Percentiles rank a stretch among this genome's conserved stretches.
phyloP scores from a whole-genome alignment of 192 early-diverging fungal genomes.

The Rhizophagus sp. region DNA sequence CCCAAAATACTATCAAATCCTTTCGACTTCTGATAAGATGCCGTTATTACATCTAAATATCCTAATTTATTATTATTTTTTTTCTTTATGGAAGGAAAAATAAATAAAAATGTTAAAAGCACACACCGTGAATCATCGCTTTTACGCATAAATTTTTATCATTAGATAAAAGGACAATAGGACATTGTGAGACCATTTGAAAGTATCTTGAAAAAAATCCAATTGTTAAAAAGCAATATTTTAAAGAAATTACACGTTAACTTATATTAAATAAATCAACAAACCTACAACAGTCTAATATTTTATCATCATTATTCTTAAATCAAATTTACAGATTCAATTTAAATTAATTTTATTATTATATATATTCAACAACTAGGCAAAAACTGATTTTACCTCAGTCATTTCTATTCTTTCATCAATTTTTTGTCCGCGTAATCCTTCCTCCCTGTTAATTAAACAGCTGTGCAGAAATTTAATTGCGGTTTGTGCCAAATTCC shows the following conservation, averaged over 20 bases:
- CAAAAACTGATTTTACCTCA: conserved; percentile 23
- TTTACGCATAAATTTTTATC: conserved; percentile 61
- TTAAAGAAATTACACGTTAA: background rate
- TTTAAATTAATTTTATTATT: background rate
- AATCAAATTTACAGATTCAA: background rate
- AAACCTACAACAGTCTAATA: conserved; percentile 60
- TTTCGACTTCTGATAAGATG: conserved; percentile 4
- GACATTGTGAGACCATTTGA: conserved; percentile 9
- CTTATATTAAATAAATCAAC: conserved; percentile 1
- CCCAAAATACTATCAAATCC: conserved; percentile 21
- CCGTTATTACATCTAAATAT: conserved; percentile 11
- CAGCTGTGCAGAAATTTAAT: conserved; percentile 50
- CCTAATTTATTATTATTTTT: background rate
- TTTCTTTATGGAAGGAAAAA: background rate
- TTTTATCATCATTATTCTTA: conserved; percentile 54
- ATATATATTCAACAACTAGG: background rate
- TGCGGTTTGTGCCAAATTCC: conserved; percentile 45
- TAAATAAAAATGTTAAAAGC: background rate
- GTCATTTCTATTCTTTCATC: conserved; percentile 42
- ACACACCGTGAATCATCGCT: conserved; percentile 50
- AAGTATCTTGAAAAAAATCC: conserved; percentile 36
- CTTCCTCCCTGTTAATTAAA: conserved; percentile 34
- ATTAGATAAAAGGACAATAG: conserved; percentile 53
- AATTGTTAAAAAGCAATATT: background rate
- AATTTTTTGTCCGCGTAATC: conserved; percentile 52